Base-by-base conservation (phyloP, 495 filamentous ascomycete species). In the Gamarada debralockiae region DNA sequence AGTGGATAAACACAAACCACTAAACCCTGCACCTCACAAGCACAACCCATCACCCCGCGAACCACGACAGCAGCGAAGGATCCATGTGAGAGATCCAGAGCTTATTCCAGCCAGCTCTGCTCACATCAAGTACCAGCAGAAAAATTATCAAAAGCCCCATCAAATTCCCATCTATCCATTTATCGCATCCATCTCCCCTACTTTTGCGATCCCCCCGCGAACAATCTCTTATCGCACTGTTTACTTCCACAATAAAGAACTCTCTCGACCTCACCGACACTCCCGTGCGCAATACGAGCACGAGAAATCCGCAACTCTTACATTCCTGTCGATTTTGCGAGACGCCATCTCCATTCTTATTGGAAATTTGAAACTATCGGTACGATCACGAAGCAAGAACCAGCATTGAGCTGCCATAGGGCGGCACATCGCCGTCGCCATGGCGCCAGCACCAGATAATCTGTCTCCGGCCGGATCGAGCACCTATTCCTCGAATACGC, bases 381-480 rank as follows among this genome's bases (percentile, higher is more conserved):
- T 43, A 43, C 15, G 15, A 43, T 43, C 40, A 22, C 15, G 9
- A 43, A 3, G 10, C 17, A 23, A 6, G 37, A 40, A 12, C 17
- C 15, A 21, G 18, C 10, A 12, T 37, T 45, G 38, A 59, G 57
- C 57, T 59, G 52, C 57, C 57, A 43, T 18, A 44, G 25, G 58
- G 53, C 57, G 51, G 49, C 50, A 39, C 20, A 22, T 24, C 25
- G 48, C 52, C 50, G 56, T 71, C 71, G n/a, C 27, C 27, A 29
- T 29, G 27, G 65, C 53, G 58, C 80, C 80, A 77, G 74, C 75
- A 64, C 69, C 75, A 53, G 73, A 79, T 61, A 62, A 53, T 48
- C 75, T 93, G 50, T 82, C 90, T 52, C 81, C 87, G 52, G 74
- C 91, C 18, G 91, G 91, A 65, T 87, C 85, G 75, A 87, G 84